A percentile compares a stretch with the other conserved stretches of the same genome.
These are phyloP conservation scores for Entomortierella beljakovae DNA, from an alignment of 192 early-diverging fungal species.

Conservation along the genomic window DNA sequence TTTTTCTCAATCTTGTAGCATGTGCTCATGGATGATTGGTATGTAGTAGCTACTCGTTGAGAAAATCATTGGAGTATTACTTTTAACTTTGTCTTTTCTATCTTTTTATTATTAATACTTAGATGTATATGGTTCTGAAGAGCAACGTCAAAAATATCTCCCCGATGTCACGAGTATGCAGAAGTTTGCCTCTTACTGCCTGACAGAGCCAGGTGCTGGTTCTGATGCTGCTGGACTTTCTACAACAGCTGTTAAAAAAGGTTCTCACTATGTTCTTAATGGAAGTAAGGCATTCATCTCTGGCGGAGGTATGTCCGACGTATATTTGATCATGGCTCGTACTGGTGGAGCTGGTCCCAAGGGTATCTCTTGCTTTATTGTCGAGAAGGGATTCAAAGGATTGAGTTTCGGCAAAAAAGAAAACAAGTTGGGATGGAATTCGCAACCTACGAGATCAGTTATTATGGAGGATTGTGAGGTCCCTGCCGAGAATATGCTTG, in stretches of 20 bases:
- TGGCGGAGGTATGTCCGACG: slow-evolving; percentile 56
- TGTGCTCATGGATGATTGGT: slow-evolving; percentile 71
- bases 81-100: neutral
- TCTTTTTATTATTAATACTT: neutral
- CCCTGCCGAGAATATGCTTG: slow-evolving; percentile 63
- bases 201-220: slow-evolving; percentile 91
- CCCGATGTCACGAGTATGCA: slow-evolving; percentile 79
- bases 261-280: slow-evolving; percentile 89
- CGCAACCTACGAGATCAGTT: slow-evolving; percentile 67
- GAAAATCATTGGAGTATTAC: neutral
- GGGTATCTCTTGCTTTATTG: slow-evolving; percentile 66
- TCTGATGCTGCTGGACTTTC: slow-evolving; percentile 74
- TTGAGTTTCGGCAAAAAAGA: slow-evolving; percentile 73
- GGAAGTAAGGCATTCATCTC: slow-evolving; percentile 95
- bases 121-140: slow-evolving; percentile 53
- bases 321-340: slow-evolving; percentile 71
- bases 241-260: slow-evolving; percentile 84
- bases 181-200: slow-evolving; percentile 89
- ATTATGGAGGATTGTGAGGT: slow-evolving; percentile 70
- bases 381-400: slow-evolving; percentile 68
- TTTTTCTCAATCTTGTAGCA: slow-evolving; percentile 34
- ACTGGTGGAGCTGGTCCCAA: slow-evolving; percentile 65
- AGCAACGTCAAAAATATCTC: slow-evolving; percentile 74
- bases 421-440: slow-evolving; percentile 71
- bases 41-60: neutral